A percentile compares a stretch with the other conserved stretches of the same genome.
Conservation (phyloP, 1,284 basidiomycete species). For the Trichosporon ovoides region DNA sequence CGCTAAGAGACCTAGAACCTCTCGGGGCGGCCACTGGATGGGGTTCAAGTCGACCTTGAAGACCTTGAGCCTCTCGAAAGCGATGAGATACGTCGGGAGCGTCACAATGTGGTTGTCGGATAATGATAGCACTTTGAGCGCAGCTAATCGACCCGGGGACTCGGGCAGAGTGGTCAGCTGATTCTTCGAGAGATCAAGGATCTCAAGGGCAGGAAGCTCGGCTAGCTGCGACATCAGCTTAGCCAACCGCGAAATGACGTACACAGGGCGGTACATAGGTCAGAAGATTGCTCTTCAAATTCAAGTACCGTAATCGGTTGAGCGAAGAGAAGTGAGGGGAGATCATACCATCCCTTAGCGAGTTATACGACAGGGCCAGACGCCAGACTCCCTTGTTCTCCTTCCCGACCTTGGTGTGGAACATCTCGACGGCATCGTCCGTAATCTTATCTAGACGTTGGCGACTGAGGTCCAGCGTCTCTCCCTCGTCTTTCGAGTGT, state of each 20-base stretch:
- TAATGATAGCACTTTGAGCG: conserved; percentile 83
- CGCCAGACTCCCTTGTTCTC: conserved; percentile 60
- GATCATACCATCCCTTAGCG: conserved; percentile 61
- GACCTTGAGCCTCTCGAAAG: conserved; percentile 69
- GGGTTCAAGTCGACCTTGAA: conserved; percentile 88
- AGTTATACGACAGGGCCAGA: conserved; percentile 82
- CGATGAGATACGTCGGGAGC: conserved; percentile 71
- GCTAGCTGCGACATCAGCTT: conserved; percentile 60
- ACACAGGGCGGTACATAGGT: conserved; percentile 80
- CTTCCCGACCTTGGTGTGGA: conserved; percentile 57
- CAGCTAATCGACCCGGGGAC: conserved; percentile 70
- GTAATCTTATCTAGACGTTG: conserved; percentile 66
- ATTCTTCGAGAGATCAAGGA: conserved; percentile 90
- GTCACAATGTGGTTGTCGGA: conserved; percentile 76
- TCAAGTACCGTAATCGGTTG: conserved; percentile 79
- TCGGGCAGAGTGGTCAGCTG: conserved; percentile 75
- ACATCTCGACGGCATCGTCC: conserved; percentile 64
- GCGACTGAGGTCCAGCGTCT: conserved; percentile 75
- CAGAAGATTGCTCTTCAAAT: conserved; percentile 83
- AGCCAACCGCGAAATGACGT: conserved; percentile 43
- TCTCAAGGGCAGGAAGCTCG: conserved; percentile 80
- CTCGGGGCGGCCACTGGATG: conserved; percentile 70
- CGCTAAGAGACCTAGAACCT: conserved; percentile 13
- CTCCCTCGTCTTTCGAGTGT: conserved; percentile 67
- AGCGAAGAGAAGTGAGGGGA: conserved; percentile 74